Evolutionary conservation across 768 basidiomycete genomes (phyloP), one percentile per base, ranked within the genome.

Genomic region (Sistotremastrum niveocremeum): DNA sequence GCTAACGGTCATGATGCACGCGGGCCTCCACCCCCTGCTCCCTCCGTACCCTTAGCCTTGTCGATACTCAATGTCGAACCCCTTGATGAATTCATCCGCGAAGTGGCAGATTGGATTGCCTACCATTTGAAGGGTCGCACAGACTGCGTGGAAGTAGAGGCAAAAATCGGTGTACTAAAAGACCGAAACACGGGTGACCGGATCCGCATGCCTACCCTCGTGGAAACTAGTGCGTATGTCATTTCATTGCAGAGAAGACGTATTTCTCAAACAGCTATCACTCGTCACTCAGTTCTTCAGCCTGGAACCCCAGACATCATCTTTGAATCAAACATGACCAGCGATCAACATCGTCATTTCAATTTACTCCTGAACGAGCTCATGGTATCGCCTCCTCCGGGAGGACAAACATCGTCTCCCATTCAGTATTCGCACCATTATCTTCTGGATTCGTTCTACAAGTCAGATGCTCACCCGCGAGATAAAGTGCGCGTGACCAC

Each of bases 21-120:
- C 20, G 20, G 20, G 20, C 20, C 20, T 20, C 20, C 20, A 20
- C 20, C 20, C 20, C 20, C 20, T 20, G 20, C 20, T 20, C 20
- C 20, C 20, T 20, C 20, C 20, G 20, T 20, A 4, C 81, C 80
- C 3, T 73, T 85, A 37, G 82, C 82, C 2, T 68, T 81, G 37
- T 86, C 83, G 10, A 87, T 93, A 51, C 76, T 95, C 31, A 84
- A 84, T 45, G 80, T 89, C 42, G 90, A 93, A 58, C 90, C 90
- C 2, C 66, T 88, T 32, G 91, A 95, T 61, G 91, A 94, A 57
- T 91, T 95, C 58, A 89, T 90, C 60, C 78, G 78, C 58, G 85
- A 89, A 59, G 73, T 95, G 46, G 90, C 87, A 35, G 87, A 94
- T 64, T 95, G 88, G 62, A 68, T 93, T 36, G 78, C 79, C 62